Base-by-base conservation (phyloP, 306 rosid species). In the Urtica urens region DNA sequence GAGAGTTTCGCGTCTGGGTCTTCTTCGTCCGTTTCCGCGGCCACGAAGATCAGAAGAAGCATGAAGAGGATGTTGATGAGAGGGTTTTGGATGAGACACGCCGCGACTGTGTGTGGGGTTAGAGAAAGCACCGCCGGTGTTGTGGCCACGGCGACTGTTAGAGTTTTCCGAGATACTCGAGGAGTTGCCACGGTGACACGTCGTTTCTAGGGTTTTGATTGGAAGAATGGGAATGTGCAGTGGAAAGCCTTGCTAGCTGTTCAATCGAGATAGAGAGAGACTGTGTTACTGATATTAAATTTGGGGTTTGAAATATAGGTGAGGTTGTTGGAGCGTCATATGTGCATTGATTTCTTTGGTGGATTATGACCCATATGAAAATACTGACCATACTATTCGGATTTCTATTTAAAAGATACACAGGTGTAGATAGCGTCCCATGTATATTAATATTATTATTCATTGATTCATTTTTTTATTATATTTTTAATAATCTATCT, bases 71-170 rank as follows among this genome's bases (percentile, higher is more conserved):
- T 60, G 53, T 28, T 53, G 33, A 55, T 14, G 23, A 29, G 30
- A n/a, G 65, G 59, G 58, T 53, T 72, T 60, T 67, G 71, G 72
- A 42, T 23, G 12, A 55, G 68, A 44, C 79, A 66, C 39, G 75
- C 60, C 16, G 74, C 5, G 31, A 72, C 9, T 28, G 34, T 71
- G 0, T 84, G 95, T 42, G 73, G 95, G 4, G 43, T 77, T n/a
- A 63, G 55, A 26, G 67, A 67, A n/a, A n/a, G n/a, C n/a, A n/a
- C n/a, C 48, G 87, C 75, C 51, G 93, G 68, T 56, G 54, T 75
- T 62, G 66, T 60, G 67, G 60, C 61, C 64, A 62, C 55, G 12
- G 31, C 56, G 50, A 10, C 43, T 2, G 43, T n/a, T n/a, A n/a
- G 39, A 2, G 14, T 15, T 3, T 2, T 35, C n/a, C 3, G 33